These are phyloP conservation scores for Magnusiomyces ingens DNA, from an alignment of 1,139 yeast genomes.

Conservation along the genomic window DNA sequence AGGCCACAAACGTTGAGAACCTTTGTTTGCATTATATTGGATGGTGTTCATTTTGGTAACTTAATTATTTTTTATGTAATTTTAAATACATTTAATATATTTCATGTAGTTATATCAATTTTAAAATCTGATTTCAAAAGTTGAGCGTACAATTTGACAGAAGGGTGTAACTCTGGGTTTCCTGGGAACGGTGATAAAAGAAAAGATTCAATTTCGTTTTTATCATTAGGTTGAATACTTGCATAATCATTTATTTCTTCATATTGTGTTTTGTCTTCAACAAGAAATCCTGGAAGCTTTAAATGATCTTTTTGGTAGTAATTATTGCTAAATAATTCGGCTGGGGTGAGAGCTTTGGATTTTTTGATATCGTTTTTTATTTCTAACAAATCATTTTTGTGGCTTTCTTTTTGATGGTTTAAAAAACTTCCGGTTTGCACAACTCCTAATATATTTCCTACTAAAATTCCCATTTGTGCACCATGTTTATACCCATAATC, in stretches of 20 bases:
- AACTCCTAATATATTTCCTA: constrained; percentile 55
- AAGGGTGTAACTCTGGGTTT: neutral
- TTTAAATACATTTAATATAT: neutral
- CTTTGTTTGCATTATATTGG: constrained; percentile 96
- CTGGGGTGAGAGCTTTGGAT: constrained; percentile 41
- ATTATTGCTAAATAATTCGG: constrained; percentile 40
- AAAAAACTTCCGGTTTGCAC: constrained; percentile 20
- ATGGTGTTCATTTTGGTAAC: constrained; percentile 97
- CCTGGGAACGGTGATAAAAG: constrained; percentile 8
- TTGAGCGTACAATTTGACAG: neutral
- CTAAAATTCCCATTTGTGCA: constrained; percentile 51
- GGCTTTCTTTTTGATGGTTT: too few species aligned
- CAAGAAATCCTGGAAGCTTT: constrained; percentile 27
- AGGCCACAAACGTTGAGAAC: constrained; percentile 94
- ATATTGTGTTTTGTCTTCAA: too few species aligned
- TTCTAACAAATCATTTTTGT: too few species aligned
- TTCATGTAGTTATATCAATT: neutral
- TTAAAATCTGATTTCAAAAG: neutral
- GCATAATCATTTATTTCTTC: neutral
- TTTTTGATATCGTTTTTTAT: too few species aligned
- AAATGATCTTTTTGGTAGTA: constrained; percentile 46
- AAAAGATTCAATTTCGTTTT: constrained; percentile 31
- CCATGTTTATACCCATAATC: constrained; percentile 69
- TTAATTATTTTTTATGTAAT: neutral
- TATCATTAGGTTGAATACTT: constrained; percentile 18